Evolutionary conservation across 2,329 filamentous ascomycete species (phyloP), one percentile per base, ranked within the genome.

Genomic region (Pseudogymnoascus sp.): DNA sequence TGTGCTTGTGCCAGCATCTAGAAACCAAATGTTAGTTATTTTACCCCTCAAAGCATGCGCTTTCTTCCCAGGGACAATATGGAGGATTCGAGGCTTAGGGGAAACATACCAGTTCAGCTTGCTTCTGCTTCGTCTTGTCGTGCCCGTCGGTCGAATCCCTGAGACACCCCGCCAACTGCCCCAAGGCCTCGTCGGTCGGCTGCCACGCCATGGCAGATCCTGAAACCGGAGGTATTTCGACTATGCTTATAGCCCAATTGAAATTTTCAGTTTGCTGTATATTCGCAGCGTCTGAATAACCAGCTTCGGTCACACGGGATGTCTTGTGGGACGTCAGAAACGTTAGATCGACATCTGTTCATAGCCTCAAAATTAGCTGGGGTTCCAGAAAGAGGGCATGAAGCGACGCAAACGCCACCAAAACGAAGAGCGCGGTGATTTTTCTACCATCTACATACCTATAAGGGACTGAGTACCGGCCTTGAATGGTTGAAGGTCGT

Each of bases 1-100:
- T 91, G 96, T 65, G 93, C 95, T 78, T 96, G 90, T 68, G 86
- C 82, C 70, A 99, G 90, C 91, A 97, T 96, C 95, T 97, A 71
- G 67, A 63, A 62, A 56, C 50, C 26, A 40, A 40, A 42, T 14
- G 33, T 62, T 21, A 62, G 61, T 29, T 59, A 10, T 33, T 62
- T 26, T 31, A 21, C 61, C 40, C 38, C 61, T 59, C 29, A 40
- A 13, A 26, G 14, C 14, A 42, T 40, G 38, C 35, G 38, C 33
- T 6, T 40, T 40, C 13, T 7, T 19, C 29, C 8, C 19, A 16
- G 19, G 19, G 33, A 42, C 16, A 42, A 19, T 61, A 38, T 16
- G 11, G 10, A 42, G 33, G 19, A 24, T 73, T 66, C 72, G 70
- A 33, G n/a, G 50, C 61, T 61, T 64, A 35, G 11, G 60, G 59